Conservation (phyloP, 1,284 basidiomycete genomes). For the Trametes sp. region DNA sequence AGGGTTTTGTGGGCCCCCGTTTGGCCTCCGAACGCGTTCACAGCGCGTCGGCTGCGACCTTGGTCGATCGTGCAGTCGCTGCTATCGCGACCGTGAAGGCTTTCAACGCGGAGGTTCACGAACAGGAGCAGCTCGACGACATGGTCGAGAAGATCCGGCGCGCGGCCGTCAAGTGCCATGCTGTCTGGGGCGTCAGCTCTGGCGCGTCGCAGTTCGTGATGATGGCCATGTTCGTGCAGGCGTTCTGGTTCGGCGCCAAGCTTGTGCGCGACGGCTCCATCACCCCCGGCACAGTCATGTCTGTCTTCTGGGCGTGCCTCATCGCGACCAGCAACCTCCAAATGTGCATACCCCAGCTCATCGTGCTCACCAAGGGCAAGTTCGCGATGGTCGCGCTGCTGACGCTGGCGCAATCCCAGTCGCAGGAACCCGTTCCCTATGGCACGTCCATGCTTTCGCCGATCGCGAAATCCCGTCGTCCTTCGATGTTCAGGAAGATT, state of each 20-base stretch:
- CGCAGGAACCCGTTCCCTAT: constrained; percentile 23
- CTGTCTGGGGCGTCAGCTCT: constrained; percentile 80
- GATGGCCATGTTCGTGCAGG: constrained; percentile 95
- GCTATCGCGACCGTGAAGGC: constrained; percentile 95
- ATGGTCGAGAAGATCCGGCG: constrained; percentile 57
- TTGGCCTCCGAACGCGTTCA: constrained; percentile 73
- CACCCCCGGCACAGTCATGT: constrained; percentile 84
- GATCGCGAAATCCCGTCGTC: constrained; percentile 34
- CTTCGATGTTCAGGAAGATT: constrained; percentile 62
- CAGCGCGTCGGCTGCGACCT: constrained; percentile 76
- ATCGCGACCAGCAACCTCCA: constrained; percentile 90
- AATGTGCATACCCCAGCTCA: constrained; percentile 83
- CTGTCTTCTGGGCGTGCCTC: constrained; percentile 96
- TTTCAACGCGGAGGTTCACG: constrained; percentile 84
- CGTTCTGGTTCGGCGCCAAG: constrained; percentile 95
- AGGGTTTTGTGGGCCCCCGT: constrained; percentile 71
- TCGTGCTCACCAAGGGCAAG: constrained; percentile 86
- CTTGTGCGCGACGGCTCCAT: constrained; percentile 80
- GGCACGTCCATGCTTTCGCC: constrained; percentile 30
- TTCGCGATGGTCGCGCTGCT: constrained; percentile 80
- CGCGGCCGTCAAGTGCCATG: constrained; percentile 63
- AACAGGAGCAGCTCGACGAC: constrained; percentile 57
- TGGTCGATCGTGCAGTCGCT: constrained; percentile 80
- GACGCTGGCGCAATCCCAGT: constrained; percentile 59
- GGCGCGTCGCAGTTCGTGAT: constrained; percentile 80